A percentile compares a stretch with the other conserved stretches of the same genome.
These are phyloP conservation scores for Oemleria cerasiformis DNA, from an alignment of 306 rosid genomes.

Conservation along the genomic window DNA sequence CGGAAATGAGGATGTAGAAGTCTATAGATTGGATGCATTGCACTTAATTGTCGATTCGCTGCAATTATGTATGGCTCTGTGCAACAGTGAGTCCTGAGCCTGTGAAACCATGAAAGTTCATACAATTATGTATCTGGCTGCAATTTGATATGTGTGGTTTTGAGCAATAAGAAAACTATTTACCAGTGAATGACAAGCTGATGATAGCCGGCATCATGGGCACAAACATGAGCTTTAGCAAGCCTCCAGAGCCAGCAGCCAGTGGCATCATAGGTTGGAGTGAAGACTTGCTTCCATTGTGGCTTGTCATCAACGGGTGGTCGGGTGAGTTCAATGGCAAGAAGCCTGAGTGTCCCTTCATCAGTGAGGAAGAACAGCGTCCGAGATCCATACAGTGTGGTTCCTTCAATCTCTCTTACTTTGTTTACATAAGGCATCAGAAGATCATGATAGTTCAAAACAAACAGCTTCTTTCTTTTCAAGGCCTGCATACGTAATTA, in stretches of 20 bases:
- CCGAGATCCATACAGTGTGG: constrained; percentile 41
- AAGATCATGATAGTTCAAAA: constrained; percentile 35
- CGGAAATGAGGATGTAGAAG: constrained; percentile 45
- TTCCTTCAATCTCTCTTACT: constrained; percentile 34
- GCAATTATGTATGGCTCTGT: constrained; percentile 45
- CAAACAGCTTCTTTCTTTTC: constrained; percentile 28
- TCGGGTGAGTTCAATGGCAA: constrained; percentile 44
- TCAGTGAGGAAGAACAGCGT: constrained; percentile 35
- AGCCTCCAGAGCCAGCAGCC: constrained; percentile 36
- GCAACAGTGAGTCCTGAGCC: constrained; percentile 33
- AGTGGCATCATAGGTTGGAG: constrained; percentile 34
- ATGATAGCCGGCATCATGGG: constrained; percentile 38
- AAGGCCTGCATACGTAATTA: constrained; percentile 24
- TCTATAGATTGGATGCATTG: constrained; percentile 41
- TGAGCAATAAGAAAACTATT: neutral
- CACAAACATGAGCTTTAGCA: constrained; percentile 37
- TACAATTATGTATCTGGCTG: neutral
- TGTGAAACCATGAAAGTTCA: neutral
- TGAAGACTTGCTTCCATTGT: constrained; percentile 33
- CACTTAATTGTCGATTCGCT: constrained; percentile 34
- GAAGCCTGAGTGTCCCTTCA: constrained; percentile 28
- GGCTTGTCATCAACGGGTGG: constrained; percentile 26
- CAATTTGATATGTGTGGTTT: too few relatives aligned
- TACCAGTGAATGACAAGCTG: constrained; percentile 42
- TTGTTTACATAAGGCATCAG: constrained; percentile 32